These are phyloP conservation scores for Vigna nakashimae DNA, from an alignment of 306 rosid species.

Conservation along the genomic window DNA sequence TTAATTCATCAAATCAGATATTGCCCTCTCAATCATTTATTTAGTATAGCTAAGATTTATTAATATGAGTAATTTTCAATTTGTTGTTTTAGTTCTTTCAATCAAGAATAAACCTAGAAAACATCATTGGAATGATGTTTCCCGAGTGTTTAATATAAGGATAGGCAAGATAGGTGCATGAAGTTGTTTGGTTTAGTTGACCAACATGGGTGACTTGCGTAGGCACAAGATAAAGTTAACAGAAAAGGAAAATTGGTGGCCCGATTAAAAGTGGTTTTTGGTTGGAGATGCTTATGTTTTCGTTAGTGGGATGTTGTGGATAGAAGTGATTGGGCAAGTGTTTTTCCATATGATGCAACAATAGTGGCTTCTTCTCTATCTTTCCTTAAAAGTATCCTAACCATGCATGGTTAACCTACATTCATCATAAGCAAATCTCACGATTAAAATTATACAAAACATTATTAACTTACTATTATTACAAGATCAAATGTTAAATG, in stretches of 20 bases:
- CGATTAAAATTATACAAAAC: neutral
- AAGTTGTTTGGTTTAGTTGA: neutral
- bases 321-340: neutral
- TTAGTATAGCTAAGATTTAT: too few species aligned
- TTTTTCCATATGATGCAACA: neutral
- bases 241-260: neutral
- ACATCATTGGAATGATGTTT: too few species aligned
- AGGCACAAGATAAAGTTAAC: neutral
- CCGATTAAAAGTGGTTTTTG: neutral
- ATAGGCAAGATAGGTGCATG: neutral
- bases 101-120: too few species aligned
- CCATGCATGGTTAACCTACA: neutral
- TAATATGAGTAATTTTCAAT: too few species aligned
- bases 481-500: neutral
- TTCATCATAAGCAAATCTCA: neutral
- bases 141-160: too few species aligned
- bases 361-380: neutral
- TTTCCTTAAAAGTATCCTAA: neutral
- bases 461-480: neutral
- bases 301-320: neutral
- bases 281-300: slow-evolving; percentile 15
- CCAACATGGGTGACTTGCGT: neutral
- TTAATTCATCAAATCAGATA: too few species aligned
- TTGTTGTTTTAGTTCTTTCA: too few species aligned
- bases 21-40: too few species aligned